phyloP scores from a whole-genome alignment of 768 basidiomycete genomes.

The Phylloporus rhodoxanthus region DNA sequence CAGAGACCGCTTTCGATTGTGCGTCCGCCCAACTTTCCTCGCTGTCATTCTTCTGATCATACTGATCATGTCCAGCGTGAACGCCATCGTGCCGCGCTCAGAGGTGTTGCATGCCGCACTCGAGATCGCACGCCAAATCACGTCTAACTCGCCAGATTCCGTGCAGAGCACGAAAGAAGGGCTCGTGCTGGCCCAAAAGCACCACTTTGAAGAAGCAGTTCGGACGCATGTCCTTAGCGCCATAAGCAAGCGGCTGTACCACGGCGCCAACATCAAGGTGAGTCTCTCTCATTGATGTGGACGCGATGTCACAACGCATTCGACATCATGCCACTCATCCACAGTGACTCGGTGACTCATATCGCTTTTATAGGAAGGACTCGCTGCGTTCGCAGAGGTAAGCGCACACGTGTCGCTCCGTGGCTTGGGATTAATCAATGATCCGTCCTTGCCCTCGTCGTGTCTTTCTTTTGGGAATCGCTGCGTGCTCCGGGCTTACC shows the following conservation, averaged over 20 bases:
- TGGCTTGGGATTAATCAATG: background rate
- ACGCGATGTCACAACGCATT: background rate
- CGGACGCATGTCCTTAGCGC: slow-evolving; percentile 39
- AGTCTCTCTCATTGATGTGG: slow-evolving; percentile 8
- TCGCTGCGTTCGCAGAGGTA: slow-evolving; percentile 53
- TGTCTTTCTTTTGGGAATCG: background rate
- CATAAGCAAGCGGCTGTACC: slow-evolving; percentile 49
- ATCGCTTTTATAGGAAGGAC: slow-evolving; percentile 49
- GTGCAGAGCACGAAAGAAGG: slow-evolving; percentile 73
- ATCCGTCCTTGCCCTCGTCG: background rate
- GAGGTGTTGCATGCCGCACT: slow-evolving; percentile 58
- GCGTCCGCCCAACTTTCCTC: slow-evolving; percentile 31
- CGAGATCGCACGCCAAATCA: slow-evolving; percentile 52
- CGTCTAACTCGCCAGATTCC: slow-evolving; percentile 68
- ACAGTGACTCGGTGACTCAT: slow-evolving; percentile 11
- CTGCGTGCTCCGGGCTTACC: slow-evolving; percentile 5
- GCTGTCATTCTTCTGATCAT: background rate
- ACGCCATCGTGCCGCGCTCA: slow-evolving; percentile 52
- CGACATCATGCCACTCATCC: background rate
- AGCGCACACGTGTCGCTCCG: slow-evolving; percentile 5
- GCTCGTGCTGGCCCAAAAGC: slow-evolving; percentile 49
- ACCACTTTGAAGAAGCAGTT: slow-evolving; percentile 48
- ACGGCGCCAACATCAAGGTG: slow-evolving; percentile 67
- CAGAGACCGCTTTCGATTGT: slow-evolving; percentile 70
- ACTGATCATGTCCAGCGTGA: slow-evolving; percentile 46